phyloP scores from a whole-genome alignment of 1,139 yeast species.

The Scheffersomyces lignicola region DNA sequence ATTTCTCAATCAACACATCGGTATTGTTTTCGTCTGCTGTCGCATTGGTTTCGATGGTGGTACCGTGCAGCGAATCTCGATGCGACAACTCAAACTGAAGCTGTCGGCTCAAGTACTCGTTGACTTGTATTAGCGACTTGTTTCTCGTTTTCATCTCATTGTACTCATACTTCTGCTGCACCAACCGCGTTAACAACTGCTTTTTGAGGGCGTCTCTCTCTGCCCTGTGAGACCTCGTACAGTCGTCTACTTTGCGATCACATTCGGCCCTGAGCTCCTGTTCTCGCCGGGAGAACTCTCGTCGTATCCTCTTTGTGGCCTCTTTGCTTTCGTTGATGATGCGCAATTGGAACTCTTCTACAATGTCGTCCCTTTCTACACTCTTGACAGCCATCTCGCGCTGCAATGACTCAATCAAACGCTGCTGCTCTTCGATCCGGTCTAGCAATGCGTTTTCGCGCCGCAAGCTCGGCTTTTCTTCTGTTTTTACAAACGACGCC shows the following conservation, averaged over 20 bases:
- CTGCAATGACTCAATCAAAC: slow-evolving; percentile 1
- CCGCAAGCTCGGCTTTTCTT: neutral
- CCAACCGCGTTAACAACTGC: slow-evolving; percentile 1
- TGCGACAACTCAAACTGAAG: neutral
- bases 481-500: neutral
- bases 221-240: neutral
- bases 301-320: neutral
- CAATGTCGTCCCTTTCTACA: slow-evolving; percentile 4
- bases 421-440: slow-evolving; percentile 1
- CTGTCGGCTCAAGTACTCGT: neutral
- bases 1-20: neutral
- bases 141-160: slow-evolving; percentile 4
- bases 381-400: slow-evolving; percentile 1
- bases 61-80: neutral
- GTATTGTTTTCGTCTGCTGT: slow-evolving; percentile 1
- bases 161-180: slow-evolving; percentile 1
- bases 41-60: slow-evolving; percentile 1
- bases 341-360: slow-evolving; percentile 7
- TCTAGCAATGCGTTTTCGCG: slow-evolving; percentile 1
- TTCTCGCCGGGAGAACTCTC: neutral
- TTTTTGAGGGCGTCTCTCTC: neutral
- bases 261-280: neutral
- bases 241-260: neutral
- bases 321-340: slow-evolving; percentile 2
- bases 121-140: slow-evolving; percentile 1